A percentile compares a stretch with the other conserved stretches of the same genome.
phyloP scores from a whole-genome alignment of 352 stramenopile species.

The Aphanomyces stellatus region DNA sequence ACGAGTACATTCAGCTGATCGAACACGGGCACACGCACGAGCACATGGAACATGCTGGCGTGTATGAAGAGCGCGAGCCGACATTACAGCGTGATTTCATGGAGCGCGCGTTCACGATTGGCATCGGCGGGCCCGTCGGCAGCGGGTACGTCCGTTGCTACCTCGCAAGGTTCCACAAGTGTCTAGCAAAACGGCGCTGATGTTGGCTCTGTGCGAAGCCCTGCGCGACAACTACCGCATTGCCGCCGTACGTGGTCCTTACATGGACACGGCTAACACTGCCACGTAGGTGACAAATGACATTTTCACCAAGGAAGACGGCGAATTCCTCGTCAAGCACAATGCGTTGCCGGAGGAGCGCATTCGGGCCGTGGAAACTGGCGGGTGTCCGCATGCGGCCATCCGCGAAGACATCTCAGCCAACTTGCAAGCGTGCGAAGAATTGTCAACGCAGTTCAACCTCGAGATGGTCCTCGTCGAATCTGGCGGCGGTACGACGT shows the following conservation, averaged over 20 bases:
- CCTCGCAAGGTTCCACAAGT: not conserved
- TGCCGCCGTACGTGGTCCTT: slow-evolving; percentile 37
- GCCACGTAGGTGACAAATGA: slow-evolving; percentile 93
- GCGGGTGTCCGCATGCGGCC: slow-evolving; percentile 95
- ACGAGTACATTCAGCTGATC: slow-evolving; percentile 66
- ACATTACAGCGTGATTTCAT: slow-evolving; percentile 49
- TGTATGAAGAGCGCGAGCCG: slow-evolving; percentile 58
- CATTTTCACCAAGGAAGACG: slow-evolving; percentile 98
- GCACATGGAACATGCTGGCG: slow-evolving; percentile 72
- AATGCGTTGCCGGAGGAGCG: slow-evolving; percentile 82
- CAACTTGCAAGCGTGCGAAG: slow-evolving; percentile 95
- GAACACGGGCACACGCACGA: slow-evolving; percentile 86
- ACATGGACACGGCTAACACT: not conserved
- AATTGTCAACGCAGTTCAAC: slow-evolving; percentile 86
- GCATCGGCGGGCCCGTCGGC: slow-evolving; percentile 94
- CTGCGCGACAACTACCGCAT: slow-evolving; percentile 80
- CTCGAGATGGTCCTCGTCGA: slow-evolving; percentile 85
- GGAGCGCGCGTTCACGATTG: slow-evolving; percentile 90
- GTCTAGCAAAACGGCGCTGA: slow-evolving; percentile 91
- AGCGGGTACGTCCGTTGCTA: slow-evolving; percentile 39
- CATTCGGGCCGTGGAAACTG: slow-evolving; percentile 96
- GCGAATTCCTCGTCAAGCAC: slow-evolving; percentile 95
- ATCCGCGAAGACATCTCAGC: slow-evolving; percentile 96
- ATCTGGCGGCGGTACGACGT: slow-evolving; percentile 68
- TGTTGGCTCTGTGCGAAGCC: slow-evolving; percentile 86